These are phyloP conservation scores for Spatholobus suberectus DNA, from an alignment of 306 rosid species.

Conservation along the genomic window DNA sequence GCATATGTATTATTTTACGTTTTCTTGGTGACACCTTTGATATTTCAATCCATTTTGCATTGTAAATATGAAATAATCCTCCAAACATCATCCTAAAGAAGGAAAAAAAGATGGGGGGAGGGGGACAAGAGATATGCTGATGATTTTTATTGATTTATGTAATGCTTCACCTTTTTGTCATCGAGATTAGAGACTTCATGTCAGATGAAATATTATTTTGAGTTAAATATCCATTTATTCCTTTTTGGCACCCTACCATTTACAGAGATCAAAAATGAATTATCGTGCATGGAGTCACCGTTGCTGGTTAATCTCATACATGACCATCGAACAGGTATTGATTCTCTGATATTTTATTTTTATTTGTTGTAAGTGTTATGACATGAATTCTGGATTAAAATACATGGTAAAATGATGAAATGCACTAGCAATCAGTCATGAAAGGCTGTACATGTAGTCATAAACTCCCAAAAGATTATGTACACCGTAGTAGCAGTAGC, in stretches of 20 bases:
- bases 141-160: conserved; percentile 28
- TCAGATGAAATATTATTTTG: conserved; percentile 21
- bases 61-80: conserved; percentile 11
- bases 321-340: conserved; percentile 71
- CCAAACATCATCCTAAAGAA: conserved; percentile 1
- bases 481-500: background rate
- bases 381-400: conserved; percentile 2
- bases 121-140: background rate
- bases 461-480: conserved; percentile 1
- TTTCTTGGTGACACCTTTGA: background rate
- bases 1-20: conserved; percentile 15
- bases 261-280: conserved; percentile 91
- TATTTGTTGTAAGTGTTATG: background rate
- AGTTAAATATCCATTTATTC: conserved; percentile 30
- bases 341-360: background rate
- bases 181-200: background rate
- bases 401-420: background rate
- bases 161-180: conserved; percentile 5
- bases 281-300: conserved; percentile 97
- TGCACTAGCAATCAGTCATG: background rate
- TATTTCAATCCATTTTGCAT: conserved; percentile 10
- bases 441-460: background rate
- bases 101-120: background rate
- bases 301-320: conserved; percentile 81
- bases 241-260: conserved; percentile 35